Base-by-base conservation (phyloP, 805 yeast genomes). In the Grigorovia jiainica region DNA sequence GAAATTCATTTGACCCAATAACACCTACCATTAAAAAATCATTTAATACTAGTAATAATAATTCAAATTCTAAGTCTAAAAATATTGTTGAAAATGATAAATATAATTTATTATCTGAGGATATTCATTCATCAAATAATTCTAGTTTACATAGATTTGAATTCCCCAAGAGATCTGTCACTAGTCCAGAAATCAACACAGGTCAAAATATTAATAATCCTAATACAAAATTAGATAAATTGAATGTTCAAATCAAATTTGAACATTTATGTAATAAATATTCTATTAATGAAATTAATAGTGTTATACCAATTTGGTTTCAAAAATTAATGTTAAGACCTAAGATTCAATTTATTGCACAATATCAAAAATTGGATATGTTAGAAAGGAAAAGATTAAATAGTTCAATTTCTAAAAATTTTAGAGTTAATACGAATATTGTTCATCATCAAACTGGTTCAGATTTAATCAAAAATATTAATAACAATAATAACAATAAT, bases 341-440 rank as follows among this genome's bases (percentile, higher is more conserved):
- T 3, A 54, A 58, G 31, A 31, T 53, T 9, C 54, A 61, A 37
- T 53, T 68, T 27, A 50, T 64, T 32, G 71, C 75, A 21, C 68
- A 78, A 47, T 89, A 87, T 58, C 73, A 75, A 48, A 63, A 63
- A 37, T 65, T 89, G 36, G 95, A 90, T 62, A 62, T 73, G 36
- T 69, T 73, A 23, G 97, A 89, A 57, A 76, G 77, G 47, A 70
- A 68, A 15, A 67, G 97, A 34, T 67, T 87, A 43, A 76, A 78
- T 25, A 47, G 50, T 39, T 49, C 53, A 5, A 20, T 49, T 3
- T 47, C 52, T 7, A 40, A 31, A n/a, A 24, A 24, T 10, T 23
- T 25, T 33, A 32, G 33, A 18, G 6, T 19, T 3, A 4, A 29
- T 27, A 33, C 21, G 20, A 19, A 25, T 17, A 21, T 20, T 18